Base-by-base conservation (phyloP, 2,329 filamentous ascomycete species). In the Diplocarpon mali region DNA sequence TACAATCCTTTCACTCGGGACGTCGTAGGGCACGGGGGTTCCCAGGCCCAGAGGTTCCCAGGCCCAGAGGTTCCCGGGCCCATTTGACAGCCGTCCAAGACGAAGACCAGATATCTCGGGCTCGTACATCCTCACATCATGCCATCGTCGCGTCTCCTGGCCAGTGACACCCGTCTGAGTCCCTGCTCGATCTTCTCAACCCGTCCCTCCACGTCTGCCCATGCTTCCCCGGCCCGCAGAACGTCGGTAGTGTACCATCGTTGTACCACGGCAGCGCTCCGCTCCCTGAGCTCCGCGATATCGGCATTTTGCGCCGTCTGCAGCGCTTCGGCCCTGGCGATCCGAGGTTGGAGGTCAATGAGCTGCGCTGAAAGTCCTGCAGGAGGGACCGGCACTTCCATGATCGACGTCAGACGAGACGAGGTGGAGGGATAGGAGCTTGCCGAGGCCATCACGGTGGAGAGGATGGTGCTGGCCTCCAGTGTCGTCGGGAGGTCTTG, bases 381-480 rank as follows among this genome's bases (percentile, higher is more conserved):
- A 8, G 56, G 42, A 8, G 60, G 60, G 12, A 62, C 50, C 5
- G 60, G 57, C 13, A 57, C 52, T 40, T 63, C 60, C 15, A 52
- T 45, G 20, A 62, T 56, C 1, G 60, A 62, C 3, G 55, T 63
- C 14, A 63, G 46, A 24, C 56, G 53, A 16, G 60, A 62, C n/a
- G 59, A 60, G 1, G 60, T 60, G 2, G 54, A 52, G 1, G 58
- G 57, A 40, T 59, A 63, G 16, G 59, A 53, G 42, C 54, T 60
- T 5, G 60, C 60, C 11, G 59, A 61, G 30, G 60, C 54, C 29
- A 62, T 53, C 8, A 63, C 44, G 15, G 61, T 60, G 15, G 60
- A 54, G 16, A 58, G 30, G 30, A 60, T 50, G 15, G 44, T 53
- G 6, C 47, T 36, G 0, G 53, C 52, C 28, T 62, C 59, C 8